Evolutionary conservation across 805 yeast genomes (phyloP).

Genomic region (Kluyveromyces aestuarii): DNA sequence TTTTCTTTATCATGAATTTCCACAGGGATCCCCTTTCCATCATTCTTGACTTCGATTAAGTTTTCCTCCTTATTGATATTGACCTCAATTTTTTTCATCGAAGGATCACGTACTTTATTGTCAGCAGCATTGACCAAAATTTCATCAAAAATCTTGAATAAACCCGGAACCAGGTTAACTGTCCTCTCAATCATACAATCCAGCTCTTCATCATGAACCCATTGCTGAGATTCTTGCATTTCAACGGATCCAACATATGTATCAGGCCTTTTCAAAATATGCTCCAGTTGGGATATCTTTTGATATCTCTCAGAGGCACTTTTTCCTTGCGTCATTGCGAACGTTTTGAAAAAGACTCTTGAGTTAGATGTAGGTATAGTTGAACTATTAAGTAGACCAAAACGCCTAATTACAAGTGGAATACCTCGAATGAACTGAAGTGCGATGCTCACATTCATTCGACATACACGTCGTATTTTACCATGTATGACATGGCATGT

Average conservation of each 20-base stretch:
- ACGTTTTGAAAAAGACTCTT: background rate
- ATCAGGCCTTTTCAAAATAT: constrained; percentile 93
- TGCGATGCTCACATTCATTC: background rate
- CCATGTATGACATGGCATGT: background rate
- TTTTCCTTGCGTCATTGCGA: constrained; percentile 20
- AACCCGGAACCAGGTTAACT: constrained; percentile 87
- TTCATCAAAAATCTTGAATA: constrained; percentile 94
- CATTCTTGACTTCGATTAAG: constrained; percentile 73
- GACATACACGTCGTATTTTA: too few relatives aligned
- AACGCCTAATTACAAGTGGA: background rate
- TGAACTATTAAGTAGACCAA: background rate
- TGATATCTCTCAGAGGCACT: constrained; percentile 72
- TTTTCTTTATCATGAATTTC: constrained; percentile 88
- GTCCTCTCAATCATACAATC: constrained; percentile 47
- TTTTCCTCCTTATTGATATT: constrained; percentile 67
- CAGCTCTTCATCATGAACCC: constrained; percentile 70
- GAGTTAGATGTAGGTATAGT: background rate
- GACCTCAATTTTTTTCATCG: constrained; percentile 83
- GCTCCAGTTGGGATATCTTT: constrained; percentile 90
- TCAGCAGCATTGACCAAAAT: constrained; percentile 97
- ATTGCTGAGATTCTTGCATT: constrained; percentile 64
- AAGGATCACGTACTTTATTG: constrained; percentile 89
- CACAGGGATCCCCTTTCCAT: constrained; percentile 91
- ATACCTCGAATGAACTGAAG: background rate
- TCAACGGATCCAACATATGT: constrained; percentile 96